Base-by-base conservation (phyloP, 140 eudicot genomes). In the Bidens hawaiensis region DNA sequence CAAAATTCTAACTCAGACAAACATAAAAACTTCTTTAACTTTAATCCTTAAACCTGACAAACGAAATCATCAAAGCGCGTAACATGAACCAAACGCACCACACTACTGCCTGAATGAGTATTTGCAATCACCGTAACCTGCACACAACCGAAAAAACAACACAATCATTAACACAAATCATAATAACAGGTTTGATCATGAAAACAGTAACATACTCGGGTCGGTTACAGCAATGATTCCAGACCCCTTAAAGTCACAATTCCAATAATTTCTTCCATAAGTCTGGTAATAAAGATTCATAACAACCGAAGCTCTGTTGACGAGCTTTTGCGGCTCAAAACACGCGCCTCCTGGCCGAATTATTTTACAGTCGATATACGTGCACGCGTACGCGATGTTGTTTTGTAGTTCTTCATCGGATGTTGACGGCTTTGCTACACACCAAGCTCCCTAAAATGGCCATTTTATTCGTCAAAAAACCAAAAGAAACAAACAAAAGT, bases 221-320 rank as follows among this genome's bases (percentile, higher is more conserved):
- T 82, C 85, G 5, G 76, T 49, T 27, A 72, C 57, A 6, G 50
- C 21, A 9, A 75, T 62, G 22, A 75, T 36, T 9, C 48, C 89
- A 11, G 89, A 71, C 3, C 45, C 26, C 18, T 11, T 64, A 28
- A 82, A 82, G 56, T 79, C 75, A 45, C 89, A 82, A 30, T 78
- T 78, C 84, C 79, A 82, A 1, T 26, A 42, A 36, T 67, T 40
- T 10, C 65, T 52, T 24, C 82, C 79, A 19, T 36, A 12, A 15
- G 50, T 25, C 33, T 82, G 88, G 72, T 76, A 81, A 41, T 81
- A 81, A 5, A 74, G 62, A 60, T 81, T 81, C 86, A 81, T 81
- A 41, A 24, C 82, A 21, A 78, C 77, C 1, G 89, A 79, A 21
- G 89, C 85, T 28, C 64, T 68, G 67, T 33, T 79, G 6, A 69